Base-by-base conservation (phyloP, 495 filamentous ascomycete genomes). In the Tirmania nivea region DNA sequence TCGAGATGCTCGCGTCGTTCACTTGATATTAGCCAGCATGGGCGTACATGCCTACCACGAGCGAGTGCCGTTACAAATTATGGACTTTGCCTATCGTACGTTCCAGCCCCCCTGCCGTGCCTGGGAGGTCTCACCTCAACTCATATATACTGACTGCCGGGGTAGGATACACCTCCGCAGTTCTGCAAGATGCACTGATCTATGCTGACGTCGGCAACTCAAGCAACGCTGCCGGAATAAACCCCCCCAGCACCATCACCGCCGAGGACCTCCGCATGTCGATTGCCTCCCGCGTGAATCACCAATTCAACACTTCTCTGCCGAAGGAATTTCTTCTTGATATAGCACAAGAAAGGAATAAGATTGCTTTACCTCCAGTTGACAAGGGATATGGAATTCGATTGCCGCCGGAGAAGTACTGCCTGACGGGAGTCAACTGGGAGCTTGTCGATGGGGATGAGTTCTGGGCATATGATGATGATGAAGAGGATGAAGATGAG, bases 81-180 rank as follows among this genome's bases (percentile, higher is more conserved):
- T 97, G 64, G 90, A 97, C 68, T 94, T 96, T 66, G 88, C 90
- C 17, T 97, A 97, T 75, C 83, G 89, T 62, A 5, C 48, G 81
- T 45, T 45, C 39, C 17, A 14, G 14, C 39, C 71, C 37, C 68
- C 68, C 42, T 68, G 72, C 0, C 67, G 72, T 12, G 9, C 48
- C 14, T n/a, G 2, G 7, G 25, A 31, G 25, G 25, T 31, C 25
- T 31, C 0, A 31, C 4, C 25, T 31, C 25, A 31, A 31, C 25
- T 7, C 25, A 7, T 31, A 31, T 25, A 50, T 55, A 34, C 53
- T 47, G n/a, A 1, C 34, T 10, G 17, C n/a, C 16, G 42, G n/a
- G 42, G 7, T 48, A 61, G 59, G 59, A 19, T 76, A 79, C 68
- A 75, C 76, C 3, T 73, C 75, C 0, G 69, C 73, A n/a, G 69